Percentiles rank a stretch among this genome's conserved stretches.
phyloP scores from a whole-genome alignment of 2,329 filamentous ascomycete genomes.

The Thielaviopsis euricoi region DNA sequence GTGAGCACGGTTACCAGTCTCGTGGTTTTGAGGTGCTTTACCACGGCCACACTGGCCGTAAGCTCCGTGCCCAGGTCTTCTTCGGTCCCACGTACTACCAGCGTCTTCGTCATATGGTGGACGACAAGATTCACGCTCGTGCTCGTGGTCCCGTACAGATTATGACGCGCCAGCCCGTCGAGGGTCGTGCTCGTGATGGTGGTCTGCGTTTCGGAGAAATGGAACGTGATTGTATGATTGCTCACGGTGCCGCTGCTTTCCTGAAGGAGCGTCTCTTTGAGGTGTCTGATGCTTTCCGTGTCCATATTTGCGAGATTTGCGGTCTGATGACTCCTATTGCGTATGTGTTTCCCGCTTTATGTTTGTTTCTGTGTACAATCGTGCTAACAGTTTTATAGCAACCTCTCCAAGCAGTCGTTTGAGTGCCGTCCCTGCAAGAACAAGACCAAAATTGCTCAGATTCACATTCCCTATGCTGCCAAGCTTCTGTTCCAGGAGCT shows the following conservation, averaged over 20 bases:
- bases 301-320: constrained; percentile 97
- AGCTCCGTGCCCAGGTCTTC: constrained; percentile 89
- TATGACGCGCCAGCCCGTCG: constrained; percentile 88
- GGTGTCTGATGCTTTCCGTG: constrained; percentile 92
- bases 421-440: constrained; percentile 97
- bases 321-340: constrained; percentile 98
- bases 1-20: constrained; percentile 85
- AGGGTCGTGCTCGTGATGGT: constrained; percentile 95
- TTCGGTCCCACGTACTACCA: constrained; percentile 98
- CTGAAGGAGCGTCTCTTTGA: constrained; percentile 95
- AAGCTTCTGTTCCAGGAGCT: constrained; percentile 98
- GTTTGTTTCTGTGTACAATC: constrained; percentile 3
- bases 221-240: constrained; percentile 99
- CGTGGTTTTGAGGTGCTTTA: constrained; percentile 98
- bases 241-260: constrained; percentile 94
- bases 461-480: constrained; percentile 93
- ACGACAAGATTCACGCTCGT: constrained; percentile 99
- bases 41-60: constrained; percentile 90
- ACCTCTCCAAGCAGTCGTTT: constrained; percentile 88
- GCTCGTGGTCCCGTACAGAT: constrained; percentile 94
- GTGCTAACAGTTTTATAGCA: constrained; percentile 32
- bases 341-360: constrained; percentile 41
- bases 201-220: constrained; percentile 99
- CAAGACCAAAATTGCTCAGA: constrained; percentile 95
- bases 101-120: constrained; percentile 96